A percentile compares a stretch with the other conserved stretches of the same genome.
phyloP scores from a whole-genome alignment of 2,329 filamentous ascomycete genomes.

The Fusarium bactridioides region DNA sequence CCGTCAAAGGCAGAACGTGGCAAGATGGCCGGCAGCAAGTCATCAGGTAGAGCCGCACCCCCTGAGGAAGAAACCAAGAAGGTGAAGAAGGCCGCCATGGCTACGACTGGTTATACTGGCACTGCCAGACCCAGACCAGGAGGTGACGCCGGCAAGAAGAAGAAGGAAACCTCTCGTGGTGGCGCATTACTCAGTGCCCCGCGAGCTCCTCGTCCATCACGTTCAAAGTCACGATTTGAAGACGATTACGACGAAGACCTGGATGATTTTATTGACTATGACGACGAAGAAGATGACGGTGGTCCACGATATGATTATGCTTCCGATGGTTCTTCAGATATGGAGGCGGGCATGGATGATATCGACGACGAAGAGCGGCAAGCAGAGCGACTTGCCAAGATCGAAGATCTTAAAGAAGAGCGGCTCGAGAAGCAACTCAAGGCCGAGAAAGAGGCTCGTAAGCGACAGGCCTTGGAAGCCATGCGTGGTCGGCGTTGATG shows the following conservation, averaged over 20 bases:
- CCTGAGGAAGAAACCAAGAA: constrained; percentile 58
- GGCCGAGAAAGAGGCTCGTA: constrained; percentile 67
- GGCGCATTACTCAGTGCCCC: constrained; percentile 52
- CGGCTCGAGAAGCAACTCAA: constrained; percentile 68
- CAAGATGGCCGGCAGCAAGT: constrained; percentile 35
- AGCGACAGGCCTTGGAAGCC: constrained; percentile 52
- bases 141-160: constrained; percentile 45
- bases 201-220: constrained; percentile 38
- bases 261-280: constrained; percentile 69
- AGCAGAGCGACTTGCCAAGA: constrained; percentile 68
- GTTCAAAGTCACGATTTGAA: constrained; percentile 53
- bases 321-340: constrained; percentile 75
- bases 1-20: constrained; percentile 28
- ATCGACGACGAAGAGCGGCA: constrained; percentile 74
- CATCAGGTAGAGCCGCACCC: constrained; percentile 17
- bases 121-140: constrained; percentile 67
- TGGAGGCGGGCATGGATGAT: constrained; percentile 79
- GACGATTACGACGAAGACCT: constrained; percentile 71
- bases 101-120: constrained; percentile 72
- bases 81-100: constrained; percentile 66
- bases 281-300: constrained; percentile 61
- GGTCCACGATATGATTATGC: constrained; percentile 62
- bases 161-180: constrained; percentile 48
- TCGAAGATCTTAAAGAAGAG: constrained; percentile 73
- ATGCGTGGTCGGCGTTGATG: constrained; percentile 45